Evolutionary conservation across 306 rosid genomes (phyloP), one percentile per base, ranked within the genome.

Genomic region (Vachellia collinsii): DNA sequence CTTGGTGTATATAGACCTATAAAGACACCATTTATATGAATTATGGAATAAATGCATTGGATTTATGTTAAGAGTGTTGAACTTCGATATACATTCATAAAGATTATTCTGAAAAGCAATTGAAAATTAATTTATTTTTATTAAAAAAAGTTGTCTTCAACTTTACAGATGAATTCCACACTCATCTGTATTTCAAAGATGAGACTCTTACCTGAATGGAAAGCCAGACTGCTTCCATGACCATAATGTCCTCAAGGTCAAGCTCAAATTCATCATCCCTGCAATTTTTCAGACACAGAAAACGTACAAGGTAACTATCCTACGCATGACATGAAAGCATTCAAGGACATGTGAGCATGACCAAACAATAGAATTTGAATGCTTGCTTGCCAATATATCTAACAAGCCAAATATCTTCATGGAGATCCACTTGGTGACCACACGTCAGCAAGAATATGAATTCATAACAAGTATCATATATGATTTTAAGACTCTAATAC

Each of bases 201-300:
- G 74, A 50, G 16, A 19, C 22, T 3, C 56, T 70, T 70, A 95
- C 99, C 99, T 93, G 98, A 83, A 96, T 90, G 22, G 99, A 96
- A 79, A 90, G 97, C 99, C 99, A 96, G 73, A 93, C 92, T 86
- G 99, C 99, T 91, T 96, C 99, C 90, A 93, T 96, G 89, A 96
- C 92, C 99, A 96, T 96, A 85, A 96, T 88, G 86, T 93, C 99
- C 88, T 96, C 99, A 50, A 96, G 97, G 88, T 96, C 99, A 17
- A 90, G 81, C 34, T 96, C 99, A 82, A 96, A 90, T 76, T 93
- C 98, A 75, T 92, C 97, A 66, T 92, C 98, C 88, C 99, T 96
- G 86, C 80, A 79, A 82, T 34, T 80, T 62, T 87, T 83, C 51
- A 74, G 61, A 72, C 81, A 19, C 58, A 80, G 76, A 51, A 61